Evolutionary conservation across 2,329 filamentous ascomycete species (phyloP).

Genomic region (Exophiala oligosperma): DNA sequence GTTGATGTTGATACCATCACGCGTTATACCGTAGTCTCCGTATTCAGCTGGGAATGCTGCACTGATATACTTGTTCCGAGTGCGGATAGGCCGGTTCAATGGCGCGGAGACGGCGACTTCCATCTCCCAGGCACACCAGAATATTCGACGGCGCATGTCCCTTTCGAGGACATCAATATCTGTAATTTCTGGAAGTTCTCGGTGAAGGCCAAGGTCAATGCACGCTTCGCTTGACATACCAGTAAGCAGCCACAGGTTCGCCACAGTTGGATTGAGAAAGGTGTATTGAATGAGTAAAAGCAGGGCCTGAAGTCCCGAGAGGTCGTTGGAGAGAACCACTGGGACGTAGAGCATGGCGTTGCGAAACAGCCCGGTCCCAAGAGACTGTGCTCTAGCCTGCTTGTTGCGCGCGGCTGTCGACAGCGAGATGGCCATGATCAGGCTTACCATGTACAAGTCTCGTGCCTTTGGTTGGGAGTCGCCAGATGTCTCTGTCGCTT

Average conservation of each 20-base stretch:
- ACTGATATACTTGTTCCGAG: slow-evolving; percentile 9
- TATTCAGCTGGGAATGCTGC: slow-evolving; percentile 5
- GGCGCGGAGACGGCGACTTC: slow-evolving; percentile 8
- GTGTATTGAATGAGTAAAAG: slow-evolving; percentile 85
- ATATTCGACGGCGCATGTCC: slow-evolving; percentile 77
- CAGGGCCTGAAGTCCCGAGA: slow-evolving; percentile 77
- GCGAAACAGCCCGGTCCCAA: slow-evolving; percentile 4
- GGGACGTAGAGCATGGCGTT: slow-evolving; percentile 9
- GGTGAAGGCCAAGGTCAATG: slow-evolving; percentile 86
- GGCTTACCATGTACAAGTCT: slow-evolving; percentile 6
- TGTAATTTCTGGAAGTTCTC: slow-evolving; percentile 75
- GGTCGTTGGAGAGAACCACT: slow-evolving; percentile 8
- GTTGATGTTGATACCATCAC: neutral
- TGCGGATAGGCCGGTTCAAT: slow-evolving; percentile 2
- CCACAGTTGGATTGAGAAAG: slow-evolving; percentile 83
- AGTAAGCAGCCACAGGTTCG: slow-evolving; percentile 90
- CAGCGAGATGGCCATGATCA: slow-evolving; percentile 15
- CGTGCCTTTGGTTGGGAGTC: neutral
- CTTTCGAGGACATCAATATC: slow-evolving; percentile 66
- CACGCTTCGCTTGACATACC: slow-evolving; percentile 85
- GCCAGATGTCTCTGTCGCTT: neutral
- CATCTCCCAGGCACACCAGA: slow-evolving; percentile 39
- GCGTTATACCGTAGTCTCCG: slow-evolving; percentile 1
- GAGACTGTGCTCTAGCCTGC: slow-evolving; percentile 6
- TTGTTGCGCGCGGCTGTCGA: slow-evolving; percentile 10